Percentiles rank a stretch among this genome's conserved stretches.
Conservation (phyloP, 1,139 yeast species). For the Blastobotrys capitulatus region DNA sequence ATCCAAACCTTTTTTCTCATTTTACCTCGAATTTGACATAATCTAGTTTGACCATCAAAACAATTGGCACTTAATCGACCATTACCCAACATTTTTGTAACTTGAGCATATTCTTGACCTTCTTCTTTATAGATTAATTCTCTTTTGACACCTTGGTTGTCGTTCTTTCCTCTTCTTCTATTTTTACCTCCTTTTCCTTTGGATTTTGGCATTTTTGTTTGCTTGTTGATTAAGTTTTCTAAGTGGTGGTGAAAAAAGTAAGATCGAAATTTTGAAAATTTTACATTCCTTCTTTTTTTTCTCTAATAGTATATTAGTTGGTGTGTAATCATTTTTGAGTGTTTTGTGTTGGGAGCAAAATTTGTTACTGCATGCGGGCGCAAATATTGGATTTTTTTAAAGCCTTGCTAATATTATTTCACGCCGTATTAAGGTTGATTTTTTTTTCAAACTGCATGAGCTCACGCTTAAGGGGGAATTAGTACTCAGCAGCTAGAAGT, state of each 20-base stretch:
- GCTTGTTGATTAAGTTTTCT: not conserved
- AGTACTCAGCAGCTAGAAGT: too few relatives aligned
- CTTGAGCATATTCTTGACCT: conserved; percentile 98
- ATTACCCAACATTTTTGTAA: conserved; percentile 96
- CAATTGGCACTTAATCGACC: conserved; percentile 95
- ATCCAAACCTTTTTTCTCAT: conserved; percentile 99
- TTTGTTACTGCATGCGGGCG: too few relatives aligned
- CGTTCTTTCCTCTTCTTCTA: conserved; percentile 99
- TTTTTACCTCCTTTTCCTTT: conserved; percentile 60
- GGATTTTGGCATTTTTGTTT: conserved; percentile 43
- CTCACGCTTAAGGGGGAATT: too few relatives aligned
- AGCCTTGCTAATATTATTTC: too few relatives aligned
- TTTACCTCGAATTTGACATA: conserved; percentile 98
- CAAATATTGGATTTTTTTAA: too few relatives aligned
- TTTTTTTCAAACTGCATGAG: too few relatives aligned
- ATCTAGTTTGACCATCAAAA: conserved; percentile 88
- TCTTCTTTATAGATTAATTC: conserved; percentile 90
- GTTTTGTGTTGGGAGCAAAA: too few relatives aligned
- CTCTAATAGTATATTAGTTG: too few relatives aligned
- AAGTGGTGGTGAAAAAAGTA: not conserved
- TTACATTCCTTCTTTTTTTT: too few relatives aligned
- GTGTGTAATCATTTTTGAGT: too few relatives aligned
- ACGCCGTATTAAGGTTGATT: too few relatives aligned
- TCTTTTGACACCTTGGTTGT: conserved; percentile 85
- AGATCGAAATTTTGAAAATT: too few relatives aligned